phyloP scores from a whole-genome alignment of 768 basidiomycete species.

The Cyclocybe cylindracea region DNA sequence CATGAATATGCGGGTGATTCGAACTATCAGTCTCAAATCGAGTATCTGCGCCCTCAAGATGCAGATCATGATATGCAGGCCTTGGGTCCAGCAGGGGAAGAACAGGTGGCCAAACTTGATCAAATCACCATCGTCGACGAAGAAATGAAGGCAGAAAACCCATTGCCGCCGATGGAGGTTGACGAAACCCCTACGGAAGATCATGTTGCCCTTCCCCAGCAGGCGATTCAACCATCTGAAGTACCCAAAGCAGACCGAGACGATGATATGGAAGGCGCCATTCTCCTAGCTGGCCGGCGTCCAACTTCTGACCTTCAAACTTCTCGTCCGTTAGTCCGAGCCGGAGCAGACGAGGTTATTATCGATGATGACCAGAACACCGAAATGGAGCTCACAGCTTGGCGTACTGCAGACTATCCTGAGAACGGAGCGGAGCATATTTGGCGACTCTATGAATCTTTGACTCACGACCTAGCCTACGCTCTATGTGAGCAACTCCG shows the following conservation, averaged over 20 bases:
- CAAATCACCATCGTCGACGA: slow-evolving; percentile 80
- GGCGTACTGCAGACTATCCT: slow-evolving; percentile 63
- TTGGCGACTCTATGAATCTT: slow-evolving; percentile 90
- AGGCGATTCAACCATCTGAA: slow-evolving; percentile 19
- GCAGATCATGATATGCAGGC: slow-evolving; percentile 80
- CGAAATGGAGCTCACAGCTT: slow-evolving; percentile 55
- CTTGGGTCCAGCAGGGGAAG: slow-evolving; percentile 82
- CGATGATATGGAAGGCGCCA: slow-evolving; percentile 45
- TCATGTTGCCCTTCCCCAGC: slow-evolving; percentile 22
- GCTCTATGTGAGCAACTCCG: slow-evolving; percentile 95
- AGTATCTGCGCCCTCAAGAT: slow-evolving; percentile 76
- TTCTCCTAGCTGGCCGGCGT: slow-evolving; percentile 35
- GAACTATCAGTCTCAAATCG: slow-evolving; percentile 52
- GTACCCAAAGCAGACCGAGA: slow-evolving; percentile 21
- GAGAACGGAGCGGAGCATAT: slow-evolving; percentile 62
- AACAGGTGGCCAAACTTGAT: slow-evolving; percentile 78
- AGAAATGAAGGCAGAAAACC: slow-evolving; percentile 33
- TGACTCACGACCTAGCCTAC: slow-evolving; percentile 90
- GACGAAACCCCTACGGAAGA: slow-evolving; percentile 30
- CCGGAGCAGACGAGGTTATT: slow-evolving; percentile 26
- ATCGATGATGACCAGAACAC: slow-evolving; percentile 34
- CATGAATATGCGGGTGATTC: slow-evolving; percentile 39
- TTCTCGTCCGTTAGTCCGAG: slow-evolving; percentile 16
- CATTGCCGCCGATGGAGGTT: slow-evolving; percentile 49
- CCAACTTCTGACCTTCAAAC: slow-evolving; percentile 18